Evolutionary conservation across 2,329 filamentous ascomycete species (phyloP), one percentile per base, ranked within the genome.

Genomic region (Furcasterigmium furcatum): DNA sequence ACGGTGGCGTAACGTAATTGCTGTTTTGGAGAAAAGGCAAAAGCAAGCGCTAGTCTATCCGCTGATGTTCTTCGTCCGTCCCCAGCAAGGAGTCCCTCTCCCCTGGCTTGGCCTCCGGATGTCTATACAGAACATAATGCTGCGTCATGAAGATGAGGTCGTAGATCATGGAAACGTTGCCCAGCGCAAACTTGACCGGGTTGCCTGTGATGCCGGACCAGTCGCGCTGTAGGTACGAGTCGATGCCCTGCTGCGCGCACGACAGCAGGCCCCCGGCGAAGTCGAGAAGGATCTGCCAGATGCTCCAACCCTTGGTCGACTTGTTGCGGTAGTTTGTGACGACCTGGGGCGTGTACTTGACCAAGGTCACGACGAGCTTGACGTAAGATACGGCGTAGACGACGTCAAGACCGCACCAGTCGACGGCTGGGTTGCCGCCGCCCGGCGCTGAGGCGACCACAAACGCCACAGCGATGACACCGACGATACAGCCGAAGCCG

Each of bases 141-240:
- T 99, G 94, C 5, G 79, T 59, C 43, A 97, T 85, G 61, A 97
- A 97, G 41, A 96, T 73, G 25, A 87, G 52, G 61, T 97, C 92
- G 63, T 96, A 97, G 3, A 88, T 63, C 56, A 97, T 85, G 47
- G 85, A 90, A 38, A 96, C 81, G 59, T 95, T 92, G 13, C 88
- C 87, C 35, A 97, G 75, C 3, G 84, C 82, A 47, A 97, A 82
- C 70, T 97, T 99, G 55, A 94, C 85, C 1, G 91, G 89, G 63
- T 97, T 97, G 2, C 91, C 92, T 0, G 85, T 91, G 47, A 97
- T 76, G 19, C 92, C 94, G 40, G 85, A 87, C 91, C 92, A 96
- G 69, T 96, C 90, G 45, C 77, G 78, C 64, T 94, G 84, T 30
- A 95, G 69, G 47, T 85, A 89, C 48, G 89, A 91, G 69, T 97